Conservation (phyloP, 225 moss, liverwort and hornwort genomes). For the Sphagnum contortum region DNA sequence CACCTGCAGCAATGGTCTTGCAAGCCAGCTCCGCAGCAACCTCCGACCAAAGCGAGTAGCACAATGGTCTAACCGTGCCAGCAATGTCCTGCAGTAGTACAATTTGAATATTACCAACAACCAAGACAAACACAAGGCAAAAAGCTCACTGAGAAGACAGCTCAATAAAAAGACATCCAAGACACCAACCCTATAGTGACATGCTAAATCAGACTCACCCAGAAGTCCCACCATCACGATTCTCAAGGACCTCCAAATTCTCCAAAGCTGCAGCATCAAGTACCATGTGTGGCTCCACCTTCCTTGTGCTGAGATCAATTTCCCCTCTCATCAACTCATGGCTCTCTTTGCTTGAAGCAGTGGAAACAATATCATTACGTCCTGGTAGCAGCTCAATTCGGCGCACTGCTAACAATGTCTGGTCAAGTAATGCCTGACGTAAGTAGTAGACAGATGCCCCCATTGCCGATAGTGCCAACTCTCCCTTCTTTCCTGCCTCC, state of each 20-base stretch:
- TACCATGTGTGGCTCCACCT: conserved; percentile 59
- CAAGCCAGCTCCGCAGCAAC: conserved; percentile 81
- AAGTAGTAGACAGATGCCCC: conserved; percentile 77
- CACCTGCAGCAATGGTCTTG: conserved; percentile 67
- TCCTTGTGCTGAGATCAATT: conserved; percentile 14
- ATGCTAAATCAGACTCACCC: conserved; percentile 48
- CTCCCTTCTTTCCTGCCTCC: conserved; percentile 40
- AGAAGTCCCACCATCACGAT: conserved; percentile 64
- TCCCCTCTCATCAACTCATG: conserved; percentile 15
- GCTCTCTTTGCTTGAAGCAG: conserved; percentile 18
- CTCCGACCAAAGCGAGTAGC: conserved; percentile 81
- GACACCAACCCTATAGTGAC: not conserved
- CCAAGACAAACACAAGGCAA: too few relatives aligned
- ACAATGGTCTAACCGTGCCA: conserved; percentile 74
- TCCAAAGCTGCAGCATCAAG: conserved; percentile 89
- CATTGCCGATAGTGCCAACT: conserved; percentile 65
- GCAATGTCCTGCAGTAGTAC: conserved; percentile 52
- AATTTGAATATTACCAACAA: conserved; percentile 1
- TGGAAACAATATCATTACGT: conserved; percentile 37
- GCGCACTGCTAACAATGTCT: conserved; percentile 50
- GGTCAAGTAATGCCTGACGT: conserved; percentile 70
- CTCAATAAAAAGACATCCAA: not conserved
- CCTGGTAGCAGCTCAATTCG: conserved; percentile 74
- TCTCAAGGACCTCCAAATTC: conserved; percentile 90
- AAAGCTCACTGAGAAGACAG: too few relatives aligned